Evolutionary conservation across 2,329 filamentous ascomycete genomes (phyloP).

Genomic region (Fusarium burgessii): DNA sequence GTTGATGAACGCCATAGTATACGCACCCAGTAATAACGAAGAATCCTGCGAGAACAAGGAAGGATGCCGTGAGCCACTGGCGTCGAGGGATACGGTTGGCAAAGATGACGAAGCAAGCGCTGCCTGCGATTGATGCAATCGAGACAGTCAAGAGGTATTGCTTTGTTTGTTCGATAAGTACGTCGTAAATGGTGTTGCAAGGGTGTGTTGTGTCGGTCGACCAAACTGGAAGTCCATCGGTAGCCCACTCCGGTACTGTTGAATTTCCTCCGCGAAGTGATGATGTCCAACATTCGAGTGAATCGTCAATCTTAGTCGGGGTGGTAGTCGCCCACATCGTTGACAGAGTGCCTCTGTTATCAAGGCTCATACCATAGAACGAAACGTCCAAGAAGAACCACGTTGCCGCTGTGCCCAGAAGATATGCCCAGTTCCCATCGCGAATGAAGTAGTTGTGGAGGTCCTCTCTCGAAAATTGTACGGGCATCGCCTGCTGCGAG

Average conservation of each 20-base stretch:
- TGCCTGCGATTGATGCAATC: constrained; percentile 63
- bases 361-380: constrained; percentile 66
- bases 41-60: constrained; percentile 59
- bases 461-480: constrained; percentile 63
- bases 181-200: constrained; percentile 65
- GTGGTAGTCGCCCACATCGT: constrained; percentile 54
- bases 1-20: constrained; percentile 61
- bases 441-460: constrained; percentile 64
- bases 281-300: constrained; percentile 62
- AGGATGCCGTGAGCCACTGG: constrained; percentile 63
- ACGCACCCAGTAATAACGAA: constrained; percentile 64
- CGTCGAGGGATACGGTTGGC: constrained; percentile 62
- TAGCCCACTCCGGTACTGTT: constrained; percentile 57
- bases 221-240: constrained; percentile 59
- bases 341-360: constrained; percentile 55
- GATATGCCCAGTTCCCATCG: constrained; percentile 52
- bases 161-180: constrained; percentile 64
- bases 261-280: constrained; percentile 57
- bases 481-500: constrained; percentile 53
- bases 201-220: constrained; percentile 62
- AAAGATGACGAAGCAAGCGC: constrained; percentile 61
- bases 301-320: constrained; percentile 51
- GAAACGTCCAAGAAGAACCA: constrained; percentile 68
- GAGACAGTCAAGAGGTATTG: constrained; percentile 66
- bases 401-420: constrained; percentile 57